Evolutionary conservation across 225 moss, liverwort and hornwort species (phyloP).

Genomic region (Sphagnum contortum): DNA sequence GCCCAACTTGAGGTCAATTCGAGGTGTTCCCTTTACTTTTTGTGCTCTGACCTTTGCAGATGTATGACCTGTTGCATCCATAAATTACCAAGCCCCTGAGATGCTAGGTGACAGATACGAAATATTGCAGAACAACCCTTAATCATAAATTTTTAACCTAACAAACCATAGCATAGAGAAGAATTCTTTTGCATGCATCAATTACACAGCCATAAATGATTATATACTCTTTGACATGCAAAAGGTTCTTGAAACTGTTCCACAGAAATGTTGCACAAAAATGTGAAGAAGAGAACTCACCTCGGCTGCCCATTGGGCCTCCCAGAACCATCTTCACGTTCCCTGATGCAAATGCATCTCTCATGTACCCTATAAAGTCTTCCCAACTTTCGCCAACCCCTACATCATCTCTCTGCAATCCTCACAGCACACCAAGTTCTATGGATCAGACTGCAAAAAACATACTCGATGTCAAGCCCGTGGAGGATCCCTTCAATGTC

Average conservation of each 20-base stretch:
- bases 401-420: conserved; percentile 55
- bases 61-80: conserved; percentile 20
- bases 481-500: background rate
- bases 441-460: background rate
- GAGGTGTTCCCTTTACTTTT: conserved; percentile 51
- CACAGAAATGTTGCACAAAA: conserved; percentile 5
- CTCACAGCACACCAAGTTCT: conserved; percentile 9
- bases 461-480: background rate
- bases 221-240: background rate
- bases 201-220: too few species aligned
- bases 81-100: background rate
- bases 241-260: conserved; percentile 13
- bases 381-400: conserved; percentile 63
- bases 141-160: background rate
- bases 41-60: conserved; percentile 49
- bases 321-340: conserved; percentile 56
- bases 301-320: conserved; percentile 23
- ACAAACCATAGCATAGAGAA: background rate
- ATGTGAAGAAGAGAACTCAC: conserved; percentile 24
- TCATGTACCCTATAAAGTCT: conserved; percentile 57
- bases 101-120: background rate
- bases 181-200: background rate
- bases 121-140: background rate
- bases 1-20: conserved; percentile 34
- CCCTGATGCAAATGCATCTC: conserved; percentile 48